Base-by-base conservation (phyloP, 192 early-diverging fungal genomes). In the Podila minutissima region DNA sequence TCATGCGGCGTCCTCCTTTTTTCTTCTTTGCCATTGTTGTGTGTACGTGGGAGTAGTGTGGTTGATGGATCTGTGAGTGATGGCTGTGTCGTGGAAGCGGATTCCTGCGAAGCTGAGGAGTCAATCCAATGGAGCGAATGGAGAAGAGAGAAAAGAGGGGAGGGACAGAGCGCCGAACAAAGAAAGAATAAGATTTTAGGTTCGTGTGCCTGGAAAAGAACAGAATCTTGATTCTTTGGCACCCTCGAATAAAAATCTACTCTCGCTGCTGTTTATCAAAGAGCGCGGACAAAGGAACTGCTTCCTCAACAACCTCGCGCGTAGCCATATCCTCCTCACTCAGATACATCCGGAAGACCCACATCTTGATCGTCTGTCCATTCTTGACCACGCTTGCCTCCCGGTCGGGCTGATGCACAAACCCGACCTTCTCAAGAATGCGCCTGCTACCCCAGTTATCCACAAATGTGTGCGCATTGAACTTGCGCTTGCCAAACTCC, bases 401-500 rank as follows among this genome's bases (percentile, higher is more conserved):
- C 15, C 41, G 41, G 12, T 46, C 41, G 15, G 41, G 41, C 41
- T 73, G 70, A 11, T 32, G 31, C 15, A 81, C 66, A 69, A 81
- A 81, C 4, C 71, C 71, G 7, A 48, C 77, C 67, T 81, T 81
- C 32, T 81, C 77, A 50, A 73, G 29, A 12, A 71, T 70, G 17
- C 33, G 67, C 41, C 77, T 66, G 65, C 71, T 73, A 0, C 71
- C 62, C 71, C 71, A 73, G 62, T 73, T 81, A 33, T 46, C 77
- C 29, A 35, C 58, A 38, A 69, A 69, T 3, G 63, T 63, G 38
- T 49, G 46, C 0, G 62, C 17, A 35, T 81, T 81, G 71, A 72
- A 73, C 24, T 81, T 73, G 22, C 77, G 77, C 51, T 81, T 81
- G 32, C 77, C 77, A n/a, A 64, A 62, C 29, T 81, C 66, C 7